phyloP scores from a whole-genome alignment of 345 rosid genomes.

The Cardiospermum halicacabum region DNA sequence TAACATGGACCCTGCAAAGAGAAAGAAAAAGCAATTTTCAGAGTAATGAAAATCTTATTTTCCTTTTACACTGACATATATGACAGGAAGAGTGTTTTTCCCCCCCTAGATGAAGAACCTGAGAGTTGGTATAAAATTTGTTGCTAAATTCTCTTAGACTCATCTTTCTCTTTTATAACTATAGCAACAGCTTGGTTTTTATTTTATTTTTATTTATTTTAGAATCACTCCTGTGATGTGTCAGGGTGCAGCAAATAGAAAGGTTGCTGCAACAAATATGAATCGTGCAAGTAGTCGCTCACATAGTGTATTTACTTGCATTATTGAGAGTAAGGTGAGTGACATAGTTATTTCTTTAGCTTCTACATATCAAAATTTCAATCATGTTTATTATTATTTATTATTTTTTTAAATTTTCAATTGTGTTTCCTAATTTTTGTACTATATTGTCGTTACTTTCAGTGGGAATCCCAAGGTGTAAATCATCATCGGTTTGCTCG shows the following conservation, averaged over 20 bases:
- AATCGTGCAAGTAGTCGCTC: constrained; percentile 98
- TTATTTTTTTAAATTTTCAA: not conserved
- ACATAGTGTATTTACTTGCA: constrained; percentile 96
- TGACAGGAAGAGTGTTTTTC: not conserved
- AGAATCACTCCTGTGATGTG: constrained; percentile 15
- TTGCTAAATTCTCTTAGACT: not conserved
- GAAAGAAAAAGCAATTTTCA: not conserved
- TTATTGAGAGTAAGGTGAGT: constrained; percentile 86
- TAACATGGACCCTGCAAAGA: not conserved
- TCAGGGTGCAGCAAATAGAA: constrained; percentile 96
- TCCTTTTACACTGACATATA: not conserved
- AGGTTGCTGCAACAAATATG: constrained; percentile 98
- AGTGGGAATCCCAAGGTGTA: constrained; percentile 99
- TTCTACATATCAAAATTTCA: not conserved
- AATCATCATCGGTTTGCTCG: constrained; percentile 94
- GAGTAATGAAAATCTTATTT: not conserved
- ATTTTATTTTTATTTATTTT: no score
- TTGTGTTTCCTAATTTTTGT: constrained; percentile 8
- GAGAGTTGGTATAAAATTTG: not conserved
- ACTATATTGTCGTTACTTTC: constrained; percentile 19
- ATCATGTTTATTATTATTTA: not conserved
- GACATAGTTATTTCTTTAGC: not conserved
- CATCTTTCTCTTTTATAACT: not conserved
- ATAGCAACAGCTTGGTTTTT: no score
- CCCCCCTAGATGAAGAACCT: not conserved